These are phyloP conservation scores for Tardiomyces depauwii DNA, from an alignment of 1,139 yeast genomes.

Conservation along the genomic window DNA sequence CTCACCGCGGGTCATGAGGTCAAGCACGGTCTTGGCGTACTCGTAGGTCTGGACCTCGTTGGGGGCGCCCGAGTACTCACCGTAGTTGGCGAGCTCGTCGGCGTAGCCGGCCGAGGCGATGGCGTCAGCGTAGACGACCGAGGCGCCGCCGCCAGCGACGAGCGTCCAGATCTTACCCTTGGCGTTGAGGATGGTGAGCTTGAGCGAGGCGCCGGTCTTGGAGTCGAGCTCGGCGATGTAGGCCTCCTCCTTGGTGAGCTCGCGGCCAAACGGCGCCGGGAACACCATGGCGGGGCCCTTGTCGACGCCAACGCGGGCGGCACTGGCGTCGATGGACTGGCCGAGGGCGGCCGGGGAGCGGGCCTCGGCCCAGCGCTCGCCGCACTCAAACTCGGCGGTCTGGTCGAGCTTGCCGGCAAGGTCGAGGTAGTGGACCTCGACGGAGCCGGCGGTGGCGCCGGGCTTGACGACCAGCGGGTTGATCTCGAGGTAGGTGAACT, in stretches of 20 bases:
- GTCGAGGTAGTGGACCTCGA: conserved; percentile 35
- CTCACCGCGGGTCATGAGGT: conserved; percentile 34
- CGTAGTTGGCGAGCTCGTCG: conserved; percentile 34
- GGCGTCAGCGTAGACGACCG: conserved; percentile 38
- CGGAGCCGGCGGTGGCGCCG: conserved; percentile 21
- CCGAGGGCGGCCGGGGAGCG: conserved; percentile 34
- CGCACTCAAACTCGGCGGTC: conserved; percentile 39
- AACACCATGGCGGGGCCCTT: conserved; percentile 39
- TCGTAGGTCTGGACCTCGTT: conserved; percentile 37
- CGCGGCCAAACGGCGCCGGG: conserved; percentile 40
- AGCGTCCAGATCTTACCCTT: conserved; percentile 36
- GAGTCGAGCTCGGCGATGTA: conserved; percentile 38
- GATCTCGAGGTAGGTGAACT: conserved; percentile 37
- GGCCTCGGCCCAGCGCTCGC: conserved; percentile 38
- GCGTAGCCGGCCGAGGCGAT: conserved; percentile 37
- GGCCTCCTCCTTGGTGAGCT: conserved; percentile 33
- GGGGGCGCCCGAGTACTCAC: conserved; percentile 38
- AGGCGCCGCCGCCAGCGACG: conserved; percentile 38
- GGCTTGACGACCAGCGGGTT: conserved; percentile 37
- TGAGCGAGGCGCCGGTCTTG: conserved; percentile 38
- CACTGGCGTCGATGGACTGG: conserved; percentile 12
- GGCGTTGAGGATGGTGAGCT: conserved; percentile 33
- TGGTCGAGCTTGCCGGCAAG: conserved; percentile 38
- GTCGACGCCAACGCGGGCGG: conserved; percentile 25
- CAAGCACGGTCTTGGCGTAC: conserved; percentile 37